A percentile compares a stretch with the other conserved stretches of the same genome.
These are phyloP conservation scores for Xylaria polymorpha DNA, from an alignment of 2,329 filamentous ascomycete species.

Conservation along the genomic window DNA sequence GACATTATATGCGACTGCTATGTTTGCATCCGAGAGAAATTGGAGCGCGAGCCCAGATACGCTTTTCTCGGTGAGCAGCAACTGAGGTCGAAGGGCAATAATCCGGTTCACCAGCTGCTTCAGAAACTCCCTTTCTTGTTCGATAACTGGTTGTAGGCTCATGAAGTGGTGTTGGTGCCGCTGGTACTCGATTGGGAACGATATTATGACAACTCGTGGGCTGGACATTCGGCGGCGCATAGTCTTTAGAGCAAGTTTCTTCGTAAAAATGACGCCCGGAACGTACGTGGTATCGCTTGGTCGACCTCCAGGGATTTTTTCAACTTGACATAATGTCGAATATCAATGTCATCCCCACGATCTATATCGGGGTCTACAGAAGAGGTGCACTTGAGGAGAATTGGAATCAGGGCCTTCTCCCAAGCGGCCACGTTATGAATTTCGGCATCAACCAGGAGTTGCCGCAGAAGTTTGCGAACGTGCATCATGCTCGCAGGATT, in stretches of 20 bases:
- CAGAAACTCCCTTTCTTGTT: constrained; percentile 94
- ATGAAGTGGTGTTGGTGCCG: constrained; percentile 95
- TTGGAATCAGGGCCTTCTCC: constrained; percentile 91
- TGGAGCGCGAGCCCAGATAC: constrained; percentile 92
- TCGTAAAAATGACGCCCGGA: constrained; percentile 95
- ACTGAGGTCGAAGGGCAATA: constrained; percentile 82
- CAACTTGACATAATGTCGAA: constrained; percentile 95
- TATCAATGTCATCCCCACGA: constrained; percentile 93
- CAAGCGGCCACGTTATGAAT: constrained; percentile 81
- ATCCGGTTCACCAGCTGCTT: constrained; percentile 93
- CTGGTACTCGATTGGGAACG: constrained; percentile 95
- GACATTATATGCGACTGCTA: constrained; percentile 95
- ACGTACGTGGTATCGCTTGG: constrained; percentile 96
- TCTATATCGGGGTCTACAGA: constrained; percentile 95
- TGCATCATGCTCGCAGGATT: constrained; percentile 90
- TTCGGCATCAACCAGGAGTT: constrained; percentile 81
- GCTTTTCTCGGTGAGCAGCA: constrained; percentile 91
- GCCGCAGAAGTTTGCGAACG: constrained; percentile 84
- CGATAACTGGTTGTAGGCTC: constrained; percentile 96
- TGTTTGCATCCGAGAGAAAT: constrained; percentile 86
- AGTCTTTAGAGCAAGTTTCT: constrained; percentile 94
- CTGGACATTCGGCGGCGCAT: constrained; percentile 89
- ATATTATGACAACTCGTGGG: constrained; percentile 90
- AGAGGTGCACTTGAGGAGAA: constrained; percentile 89
- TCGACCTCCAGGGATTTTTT: constrained; percentile 92